Base-by-base conservation (phyloP, 257 asterid genomes). In the Verbena officinalis region DNA sequence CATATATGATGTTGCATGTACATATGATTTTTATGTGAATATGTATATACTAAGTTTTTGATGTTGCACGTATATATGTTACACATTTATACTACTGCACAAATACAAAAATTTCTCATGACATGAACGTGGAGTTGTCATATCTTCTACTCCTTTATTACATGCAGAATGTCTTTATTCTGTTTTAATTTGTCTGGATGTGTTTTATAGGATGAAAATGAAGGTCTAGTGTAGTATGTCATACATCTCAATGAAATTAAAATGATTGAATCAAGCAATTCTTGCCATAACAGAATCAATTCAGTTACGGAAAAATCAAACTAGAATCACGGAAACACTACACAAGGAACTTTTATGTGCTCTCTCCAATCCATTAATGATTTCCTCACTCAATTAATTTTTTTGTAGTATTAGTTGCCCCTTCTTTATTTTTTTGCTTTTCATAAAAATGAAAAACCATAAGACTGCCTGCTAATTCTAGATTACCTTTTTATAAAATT, bases 261-360 rank as follows among this genome's bases (percentile, higher is more conserved):
- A 36, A 34, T 10, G 30, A 67, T 43, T 31, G 4, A 31, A 55
- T 22, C 50, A 15, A 27, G 33, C 33, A 2, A 23, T 19, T 13
- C 24, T 16, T 46, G 60, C 11, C 39, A 9, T 69, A 20, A 30
- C 17, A n/a, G 11, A 31, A 40, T 53, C 15, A 70, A 55, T 57
- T 20, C 21, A 7, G 8, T 21, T 27, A 15, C 19, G n/a, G 8
- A 46, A 12, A 48, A 1, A 15, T 16, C 17, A 34, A 30, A 40
- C 33, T 39, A 15, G 49, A 22, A 51, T 57, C 63, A n/a, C 50
- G 20, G 40, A 38, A 45, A 49, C 5, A 17, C 16, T 42, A 23
- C 4, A 30, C 51, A 52, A 20, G 43, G 9, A 15, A 30, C n/a
- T 14, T 9, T 20, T 52, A 21, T 20, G 1, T 36, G 15, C 4